Conservation (phyloP, 1,139 yeast genomes). For the Suzukiozyma palmioleophila region DNA sequence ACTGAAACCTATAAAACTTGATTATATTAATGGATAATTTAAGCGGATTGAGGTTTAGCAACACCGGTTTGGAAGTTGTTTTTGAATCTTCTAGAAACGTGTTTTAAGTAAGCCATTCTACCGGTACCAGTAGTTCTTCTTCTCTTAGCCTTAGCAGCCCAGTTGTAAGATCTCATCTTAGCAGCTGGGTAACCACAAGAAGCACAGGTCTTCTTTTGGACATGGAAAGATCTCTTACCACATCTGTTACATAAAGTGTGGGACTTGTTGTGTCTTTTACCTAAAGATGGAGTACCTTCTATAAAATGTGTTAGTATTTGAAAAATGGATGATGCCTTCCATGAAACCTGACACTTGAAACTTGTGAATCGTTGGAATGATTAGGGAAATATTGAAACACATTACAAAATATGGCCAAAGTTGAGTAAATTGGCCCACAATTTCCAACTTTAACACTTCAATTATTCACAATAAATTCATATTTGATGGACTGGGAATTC, state of each 20-base stretch:
- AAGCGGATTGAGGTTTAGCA: constrained; percentile 54
- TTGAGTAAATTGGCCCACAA: too few species aligned
- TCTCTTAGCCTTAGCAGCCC: constrained; percentile 99
- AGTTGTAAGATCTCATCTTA: constrained; percentile 97
- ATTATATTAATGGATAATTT: constrained; percentile 11
- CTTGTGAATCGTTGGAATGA: too few species aligned
- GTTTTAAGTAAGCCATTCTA: constrained; percentile 98
- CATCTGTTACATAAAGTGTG: constrained; percentile 99
- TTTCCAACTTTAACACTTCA: too few species aligned
- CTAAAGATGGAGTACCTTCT: constrained; percentile 99
- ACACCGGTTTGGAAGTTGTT: constrained; percentile 96
- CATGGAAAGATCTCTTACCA: constrained; percentile 98
- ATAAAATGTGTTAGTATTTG: constrained; percentile 20
- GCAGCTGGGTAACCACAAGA: constrained; percentile 99
- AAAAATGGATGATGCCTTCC: not conserved
- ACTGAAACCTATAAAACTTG: not conserved
- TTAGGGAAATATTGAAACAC: too few species aligned
- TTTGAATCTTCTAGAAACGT: constrained; percentile 96
- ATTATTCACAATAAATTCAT: too few species aligned
- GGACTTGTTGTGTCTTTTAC: constrained; percentile 99
- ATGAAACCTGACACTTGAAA: too few species aligned
- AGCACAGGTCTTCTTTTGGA: constrained; percentile 98
- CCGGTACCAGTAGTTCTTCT: constrained; percentile 99
- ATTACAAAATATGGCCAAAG: too few species aligned
- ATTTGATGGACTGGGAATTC: too few species aligned